These are phyloP conservation scores for Alternaria sp. DNA, from an alignment of 2,329 filamentous ascomycete genomes.

Conservation along the genomic window DNA sequence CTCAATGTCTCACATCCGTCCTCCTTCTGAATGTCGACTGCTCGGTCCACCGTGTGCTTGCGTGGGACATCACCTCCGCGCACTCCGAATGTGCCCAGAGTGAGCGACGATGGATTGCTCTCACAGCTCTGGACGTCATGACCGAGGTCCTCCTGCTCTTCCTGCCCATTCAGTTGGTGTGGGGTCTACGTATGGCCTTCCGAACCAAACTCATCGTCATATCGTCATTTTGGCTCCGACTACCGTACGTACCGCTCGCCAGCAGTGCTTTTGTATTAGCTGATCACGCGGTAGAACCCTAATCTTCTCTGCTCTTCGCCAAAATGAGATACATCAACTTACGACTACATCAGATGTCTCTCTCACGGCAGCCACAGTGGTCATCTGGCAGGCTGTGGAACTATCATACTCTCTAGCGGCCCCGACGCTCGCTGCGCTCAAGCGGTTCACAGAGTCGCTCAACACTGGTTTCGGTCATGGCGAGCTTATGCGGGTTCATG, in stretches of 20 bases:
- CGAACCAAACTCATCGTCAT: conserved; percentile 23
- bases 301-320: conserved; percentile 11
- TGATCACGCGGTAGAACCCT: conserved; percentile 2
- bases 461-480: conserved; percentile 22
- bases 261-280: background rate
- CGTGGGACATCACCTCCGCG: background rate
- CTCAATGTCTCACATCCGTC: background rate
- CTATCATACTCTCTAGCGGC: conserved; percentile 15
- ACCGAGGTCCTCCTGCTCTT: conserved; percentile 5
- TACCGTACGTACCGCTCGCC: conserved; percentile 13
- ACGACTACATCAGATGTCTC: conserved; percentile 3
- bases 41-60: background rate
- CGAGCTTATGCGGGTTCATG: conserved; percentile 15
- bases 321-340: conserved; percentile 6
- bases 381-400: conserved; percentile 19
- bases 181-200: conserved; percentile 18
- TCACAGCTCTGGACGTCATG: background rate
- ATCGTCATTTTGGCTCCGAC: conserved; percentile 23
- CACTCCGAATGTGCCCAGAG: background rate
- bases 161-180: conserved; percentile 22
- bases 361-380: conserved; percentile 11
- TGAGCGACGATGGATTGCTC: background rate
- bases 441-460: conserved; percentile 17
- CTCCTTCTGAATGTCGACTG: background rate
- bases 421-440: conserved; percentile 15